A percentile compares a stretch with the other conserved stretches of the same genome.
These are phyloP conservation scores for Geum urbanum DNA, from an alignment of 306 rosid species.

Conservation along the genomic window DNA sequence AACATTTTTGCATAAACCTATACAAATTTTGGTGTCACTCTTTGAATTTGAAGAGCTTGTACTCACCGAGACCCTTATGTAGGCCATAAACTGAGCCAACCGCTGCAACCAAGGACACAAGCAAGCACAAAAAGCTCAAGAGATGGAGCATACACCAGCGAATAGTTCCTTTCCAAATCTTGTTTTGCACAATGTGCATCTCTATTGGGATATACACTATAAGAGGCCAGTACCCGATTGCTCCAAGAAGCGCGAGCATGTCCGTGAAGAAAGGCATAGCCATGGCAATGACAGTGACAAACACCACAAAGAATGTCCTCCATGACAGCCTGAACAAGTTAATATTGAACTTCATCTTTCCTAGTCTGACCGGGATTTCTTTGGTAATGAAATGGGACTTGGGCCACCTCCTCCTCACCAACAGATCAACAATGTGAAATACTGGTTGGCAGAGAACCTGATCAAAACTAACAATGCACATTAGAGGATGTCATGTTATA, in stretches of 20 bases:
- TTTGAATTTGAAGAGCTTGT: slow-evolving; percentile 42
- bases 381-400: slow-evolving; percentile 30
- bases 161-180: slow-evolving; percentile 30
- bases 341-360: slow-evolving; percentile 20
- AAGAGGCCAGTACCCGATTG: slow-evolving; percentile 56
- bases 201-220: slow-evolving; percentile 51
- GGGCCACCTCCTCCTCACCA: slow-evolving; percentile 42
- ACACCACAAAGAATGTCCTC: slow-evolving; percentile 41
- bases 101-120: slow-evolving; percentile 39
- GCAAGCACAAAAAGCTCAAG: slow-evolving; percentile 36
- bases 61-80: slow-evolving; percentile 26
- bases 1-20: neutral
- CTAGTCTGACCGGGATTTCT: slow-evolving; percentile 27
- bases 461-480: neutral
- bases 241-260: slow-evolving; percentile 58
- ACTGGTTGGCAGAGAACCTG: slow-evolving; percentile 48
- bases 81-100: slow-evolving; percentile 45
- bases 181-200: slow-evolving; percentile 45
- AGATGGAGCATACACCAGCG: slow-evolving; percentile 47
- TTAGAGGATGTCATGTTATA: neutral
- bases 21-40: slow-evolving; percentile 15
- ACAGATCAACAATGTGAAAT: slow-evolving; percentile 35
- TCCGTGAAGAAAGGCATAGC: slow-evolving; percentile 52
- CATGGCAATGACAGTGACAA: slow-evolving; percentile 37
- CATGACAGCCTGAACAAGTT: slow-evolving; percentile 50